phyloP scores from a whole-genome alignment of 352 stramenopile species.

The Thalassiosira ordinaria region DNA sequence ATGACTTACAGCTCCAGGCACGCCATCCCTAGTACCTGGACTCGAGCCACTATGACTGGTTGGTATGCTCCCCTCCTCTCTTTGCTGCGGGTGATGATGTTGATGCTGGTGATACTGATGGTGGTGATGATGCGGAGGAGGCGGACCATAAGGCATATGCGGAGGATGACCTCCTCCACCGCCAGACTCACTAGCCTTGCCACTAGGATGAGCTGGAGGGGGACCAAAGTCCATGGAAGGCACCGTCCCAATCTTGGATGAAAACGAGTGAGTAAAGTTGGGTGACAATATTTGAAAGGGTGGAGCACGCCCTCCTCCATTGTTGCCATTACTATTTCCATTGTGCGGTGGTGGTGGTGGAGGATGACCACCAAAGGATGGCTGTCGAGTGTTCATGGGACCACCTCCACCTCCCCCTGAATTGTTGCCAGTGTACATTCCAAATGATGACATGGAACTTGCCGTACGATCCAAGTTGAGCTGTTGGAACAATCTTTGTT shows the following conservation, averaged over 20 bases:
- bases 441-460: constrained; percentile 56
- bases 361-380: constrained; percentile 28
- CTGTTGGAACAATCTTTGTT: constrained; percentile 32
- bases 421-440: constrained; percentile 15
- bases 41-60: not conserved
- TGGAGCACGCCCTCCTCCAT: constrained; percentile 6
- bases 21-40: constrained; percentile 5
- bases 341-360: not conserved
- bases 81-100: constrained; percentile 17
- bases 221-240: constrained; percentile 11
- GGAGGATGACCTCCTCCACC: not conserved
- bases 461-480: constrained; percentile 39
- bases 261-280: constrained; percentile 50
- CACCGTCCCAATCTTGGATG: constrained; percentile 22
- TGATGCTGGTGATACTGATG: not conserved
- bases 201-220: constrained; percentile 6
- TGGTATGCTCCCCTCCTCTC: constrained; percentile 1
- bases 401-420: constrained; percentile 5
- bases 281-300: constrained; percentile 45
- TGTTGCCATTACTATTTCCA: not conserved
- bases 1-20: not conserved
- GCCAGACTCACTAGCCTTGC: constrained; percentile 3
- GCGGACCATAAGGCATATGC: no score
- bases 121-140: constrained; percentile 14
- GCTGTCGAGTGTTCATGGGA: no score